Evolutionary conservation across 2,329 filamentous ascomycete species (phyloP).

Genomic region (Cordyceps javanica): DNA sequence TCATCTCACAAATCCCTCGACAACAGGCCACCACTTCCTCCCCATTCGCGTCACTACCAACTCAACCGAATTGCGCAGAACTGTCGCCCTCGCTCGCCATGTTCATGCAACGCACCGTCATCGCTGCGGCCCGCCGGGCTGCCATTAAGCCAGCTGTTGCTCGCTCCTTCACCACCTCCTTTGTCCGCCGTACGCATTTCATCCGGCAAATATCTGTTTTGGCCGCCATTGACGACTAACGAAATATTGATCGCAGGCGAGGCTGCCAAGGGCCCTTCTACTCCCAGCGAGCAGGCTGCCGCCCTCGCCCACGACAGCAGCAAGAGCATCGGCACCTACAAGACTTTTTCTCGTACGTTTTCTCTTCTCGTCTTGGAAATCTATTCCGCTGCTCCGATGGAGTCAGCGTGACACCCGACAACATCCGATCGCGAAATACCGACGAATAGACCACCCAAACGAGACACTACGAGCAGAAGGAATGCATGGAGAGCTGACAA

Average conservation of each 20-base stretch:
- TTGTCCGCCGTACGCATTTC: constrained; percentile 50
- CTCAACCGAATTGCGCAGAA: constrained; percentile 17
- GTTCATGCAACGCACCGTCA: constrained; percentile 59
- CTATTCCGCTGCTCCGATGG: not conserved
- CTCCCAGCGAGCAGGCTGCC: constrained; percentile 32
- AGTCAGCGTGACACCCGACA: not conserved
- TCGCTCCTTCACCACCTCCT: constrained; percentile 55
- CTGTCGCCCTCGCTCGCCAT: constrained; percentile 33
- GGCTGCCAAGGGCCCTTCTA: constrained; percentile 28
- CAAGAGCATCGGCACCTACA: constrained; percentile 41
- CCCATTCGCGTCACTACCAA: constrained; percentile 19
- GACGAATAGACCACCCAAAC: not conserved
- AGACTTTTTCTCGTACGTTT: constrained; percentile 42
- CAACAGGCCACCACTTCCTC: constrained; percentile 23
- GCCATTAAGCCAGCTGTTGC: constrained; percentile 48
- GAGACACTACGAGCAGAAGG: not conserved
- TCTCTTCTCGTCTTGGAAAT: constrained; percentile 16
- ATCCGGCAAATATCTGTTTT: not conserved
- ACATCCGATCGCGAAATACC: constrained; percentile 5
- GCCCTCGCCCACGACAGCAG: constrained; percentile 31
- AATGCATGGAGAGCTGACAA: constrained; percentile 15
- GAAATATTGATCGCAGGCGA: constrained; percentile 25
- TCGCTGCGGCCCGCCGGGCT: constrained; percentile 53
- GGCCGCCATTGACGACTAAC: not conserved
- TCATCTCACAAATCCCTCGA: constrained; percentile 44